Evolutionary conservation across 768 basidiomycete genomes (phyloP).

Genomic region (Rhodotorula taiwanensis): DNA sequence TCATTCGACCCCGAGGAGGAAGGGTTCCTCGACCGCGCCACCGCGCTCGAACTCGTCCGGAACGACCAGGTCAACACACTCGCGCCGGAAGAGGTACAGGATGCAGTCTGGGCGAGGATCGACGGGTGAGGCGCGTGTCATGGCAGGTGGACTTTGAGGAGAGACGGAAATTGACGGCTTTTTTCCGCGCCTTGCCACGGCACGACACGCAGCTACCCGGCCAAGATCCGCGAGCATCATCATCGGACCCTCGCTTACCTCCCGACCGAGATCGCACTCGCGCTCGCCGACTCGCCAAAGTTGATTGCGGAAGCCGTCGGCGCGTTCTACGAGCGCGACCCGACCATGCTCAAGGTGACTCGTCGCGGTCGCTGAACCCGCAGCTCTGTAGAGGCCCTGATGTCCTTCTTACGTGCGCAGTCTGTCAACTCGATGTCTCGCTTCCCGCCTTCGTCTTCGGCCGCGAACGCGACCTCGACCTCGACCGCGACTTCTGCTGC

Average conservation of each 20-base stretch:
- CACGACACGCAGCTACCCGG: slow-evolving; percentile 18
- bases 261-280: slow-evolving; percentile 69
- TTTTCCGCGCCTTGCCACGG: no score
- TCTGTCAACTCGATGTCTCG: slow-evolving; percentile 80
- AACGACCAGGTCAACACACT: slow-evolving; percentile 54
- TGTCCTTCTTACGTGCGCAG: slow-evolving; percentile 48
- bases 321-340: slow-evolving; percentile 92
- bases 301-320: slow-evolving; percentile 82
- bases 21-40: slow-evolving; percentile 50
- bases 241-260: slow-evolving; percentile 74
- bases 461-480: slow-evolving; percentile 48
- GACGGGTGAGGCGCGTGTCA: slow-evolving; percentile 50
- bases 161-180: no score
- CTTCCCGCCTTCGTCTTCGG: slow-evolving; percentile 61
- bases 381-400: neutral
- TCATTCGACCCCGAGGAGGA: slow-evolving; percentile 50
- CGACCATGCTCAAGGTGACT: slow-evolving; percentile 59
- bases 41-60: slow-evolving; percentile 61
- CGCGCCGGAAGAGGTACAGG: slow-evolving; percentile 59
- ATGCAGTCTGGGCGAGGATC: slow-evolving; percentile 63
- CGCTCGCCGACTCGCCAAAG: slow-evolving; percentile 57
- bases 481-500: no score
- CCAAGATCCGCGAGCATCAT: slow-evolving; percentile 50
- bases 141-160: neutral
- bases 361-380: no score